Evolutionary conservation across 2,329 filamentous ascomycete species (phyloP).

Genomic region (Aspergillus quadricinctus): DNA sequence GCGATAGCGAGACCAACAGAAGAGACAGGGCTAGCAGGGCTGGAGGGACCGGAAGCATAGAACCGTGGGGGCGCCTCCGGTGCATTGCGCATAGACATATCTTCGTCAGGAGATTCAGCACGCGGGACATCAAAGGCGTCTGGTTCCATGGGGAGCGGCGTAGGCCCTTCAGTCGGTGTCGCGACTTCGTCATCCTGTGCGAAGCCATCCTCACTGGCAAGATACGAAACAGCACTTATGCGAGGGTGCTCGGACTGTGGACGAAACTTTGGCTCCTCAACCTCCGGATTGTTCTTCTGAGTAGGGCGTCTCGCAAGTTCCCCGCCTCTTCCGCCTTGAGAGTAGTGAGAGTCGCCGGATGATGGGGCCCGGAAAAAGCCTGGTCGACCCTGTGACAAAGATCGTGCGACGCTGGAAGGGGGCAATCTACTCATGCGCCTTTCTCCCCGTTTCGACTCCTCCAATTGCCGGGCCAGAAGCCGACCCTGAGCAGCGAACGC

Average conservation of each 20-base stretch:
- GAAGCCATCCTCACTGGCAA: slow-evolving; percentile 28
- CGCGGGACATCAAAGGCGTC: slow-evolving; percentile 24
- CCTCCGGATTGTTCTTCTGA: slow-evolving; percentile 31
- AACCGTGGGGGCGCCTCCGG: slow-evolving; percentile 17
- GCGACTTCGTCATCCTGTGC: slow-evolving; percentile 36
- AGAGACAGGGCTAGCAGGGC: slow-evolving; percentile 4
- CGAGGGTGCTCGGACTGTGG: slow-evolving; percentile 72
- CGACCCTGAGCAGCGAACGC: slow-evolving; percentile 91
- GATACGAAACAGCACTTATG: slow-evolving; percentile 57
- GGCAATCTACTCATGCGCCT: slow-evolving; percentile 80
- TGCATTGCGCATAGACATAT: slow-evolving; percentile 12
- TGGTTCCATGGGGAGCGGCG: slow-evolving; percentile 13
- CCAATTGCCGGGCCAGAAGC: slow-evolving; percentile 78
- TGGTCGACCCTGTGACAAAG: slow-evolving; percentile 70
- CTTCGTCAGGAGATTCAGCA: slow-evolving; percentile 31
- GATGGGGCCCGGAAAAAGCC: slow-evolving; percentile 77
- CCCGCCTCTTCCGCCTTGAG: slow-evolving; percentile 7
- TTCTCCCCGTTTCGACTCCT: slow-evolving; percentile 70
- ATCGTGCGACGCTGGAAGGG: slow-evolving; percentile 75
- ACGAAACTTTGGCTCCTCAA: slow-evolving; percentile 48
- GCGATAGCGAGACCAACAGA: slow-evolving; percentile 15
- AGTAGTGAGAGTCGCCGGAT: slow-evolving; percentile 46
- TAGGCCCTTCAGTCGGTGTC: slow-evolving; percentile 21
- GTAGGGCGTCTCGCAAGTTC: slow-evolving; percentile 37
- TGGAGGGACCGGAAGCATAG: slow-evolving; percentile 15